Evolutionary conservation across 2,329 filamentous ascomycete species (phyloP), one percentile per base, ranked within the genome.

Genomic region (Trichoderma lentiforme): DNA sequence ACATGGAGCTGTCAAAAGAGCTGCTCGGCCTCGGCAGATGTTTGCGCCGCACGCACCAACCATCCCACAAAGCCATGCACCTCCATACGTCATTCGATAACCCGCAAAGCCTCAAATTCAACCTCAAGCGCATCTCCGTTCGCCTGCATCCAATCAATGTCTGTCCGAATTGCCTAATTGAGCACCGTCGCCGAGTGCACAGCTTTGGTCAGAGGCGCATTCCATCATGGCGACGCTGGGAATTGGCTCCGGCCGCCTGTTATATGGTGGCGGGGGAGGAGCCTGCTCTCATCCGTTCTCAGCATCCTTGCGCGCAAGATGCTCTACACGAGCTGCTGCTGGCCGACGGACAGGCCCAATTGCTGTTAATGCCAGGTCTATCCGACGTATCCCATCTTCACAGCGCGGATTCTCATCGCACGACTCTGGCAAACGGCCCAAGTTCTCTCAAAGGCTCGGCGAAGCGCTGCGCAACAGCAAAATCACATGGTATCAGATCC

Each of bases 401-500:
- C 71, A 76, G 63, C 80, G 80, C 58, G 76, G 72, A 63, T 82
- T 80, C 36, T 77, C 81, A 43, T 80, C 69, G 9, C 62, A 66
- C 11, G 76, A 75, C 75, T 81, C 84, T 56, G 83, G 83, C 70
- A 83, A 83, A 73, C 81, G 84, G 74, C 85, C 83, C 47, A 83
- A 83, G 72, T 88, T 88, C 80, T 84, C 86, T 34, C 84, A 86
- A 63, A 84, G 86, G 32, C 81, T 89, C 71, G 82, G 85, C 30
- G 83, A 83, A 72, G 85, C 86, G 56, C 79, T 86, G 67, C 83
- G 82, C 74, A 85, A 85, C 75, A 85, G 83, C 74, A 88, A 86
- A 81, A 87, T 96, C 73, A 89, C 93, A 84, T 98, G 95, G 95
- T 93, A 94, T 81, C 93, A 93, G 61, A 97, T 98, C 76, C 95